Evolutionary conservation across 495 filamentous ascomycete genomes (phyloP).

Genomic region (Penicillium pancosmium): DNA sequence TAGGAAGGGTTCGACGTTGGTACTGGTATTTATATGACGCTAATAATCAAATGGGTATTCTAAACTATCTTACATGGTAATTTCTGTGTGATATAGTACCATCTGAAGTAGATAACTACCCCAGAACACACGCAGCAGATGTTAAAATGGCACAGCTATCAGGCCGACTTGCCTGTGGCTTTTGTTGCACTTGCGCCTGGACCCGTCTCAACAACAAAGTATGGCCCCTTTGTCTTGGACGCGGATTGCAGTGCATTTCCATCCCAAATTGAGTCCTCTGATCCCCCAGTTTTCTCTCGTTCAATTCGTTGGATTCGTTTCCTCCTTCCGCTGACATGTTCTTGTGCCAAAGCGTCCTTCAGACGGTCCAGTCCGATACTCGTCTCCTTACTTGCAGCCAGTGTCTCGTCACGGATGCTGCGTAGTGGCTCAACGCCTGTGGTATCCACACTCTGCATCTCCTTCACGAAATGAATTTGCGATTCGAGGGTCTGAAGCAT

Average conservation of each 20-base stretch:
- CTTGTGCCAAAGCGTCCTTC: conserved; percentile 54
- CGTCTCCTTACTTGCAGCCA: conserved; percentile 52
- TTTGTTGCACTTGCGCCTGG: conserved; percentile 18
- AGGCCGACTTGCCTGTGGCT: conserved; percentile 7
- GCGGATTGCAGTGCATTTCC: conserved; percentile 73
- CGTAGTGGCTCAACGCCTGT: conserved; percentile 68
- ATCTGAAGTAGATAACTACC: not conserved
- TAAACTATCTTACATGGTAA: not conserved
- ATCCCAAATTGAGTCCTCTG: conserved; percentile 48
- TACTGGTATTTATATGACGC: not conserved
- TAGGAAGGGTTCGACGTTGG: not conserved
- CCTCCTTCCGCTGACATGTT: conserved; percentile 55
- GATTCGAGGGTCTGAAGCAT: conserved; percentile 76
- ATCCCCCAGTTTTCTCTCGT: conserved; percentile 31
- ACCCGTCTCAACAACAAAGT: conserved; percentile 75
- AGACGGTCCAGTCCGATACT: conserved; percentile 55
- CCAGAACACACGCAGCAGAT: not conserved
- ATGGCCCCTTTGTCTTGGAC: conserved; percentile 66
- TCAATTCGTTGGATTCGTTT: conserved; percentile 46
- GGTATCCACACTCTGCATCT: conserved; percentile 81
- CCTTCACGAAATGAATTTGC: conserved; percentile 86
- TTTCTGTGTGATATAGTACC: too few species aligned
- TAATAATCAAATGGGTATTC: not conserved
- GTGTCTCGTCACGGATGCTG: conserved; percentile 80
- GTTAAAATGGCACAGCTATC: not conserved